phyloP scores from a whole-genome alignment of 2,329 filamentous ascomycete genomes.

The Drechmeria coniospora region DNA sequence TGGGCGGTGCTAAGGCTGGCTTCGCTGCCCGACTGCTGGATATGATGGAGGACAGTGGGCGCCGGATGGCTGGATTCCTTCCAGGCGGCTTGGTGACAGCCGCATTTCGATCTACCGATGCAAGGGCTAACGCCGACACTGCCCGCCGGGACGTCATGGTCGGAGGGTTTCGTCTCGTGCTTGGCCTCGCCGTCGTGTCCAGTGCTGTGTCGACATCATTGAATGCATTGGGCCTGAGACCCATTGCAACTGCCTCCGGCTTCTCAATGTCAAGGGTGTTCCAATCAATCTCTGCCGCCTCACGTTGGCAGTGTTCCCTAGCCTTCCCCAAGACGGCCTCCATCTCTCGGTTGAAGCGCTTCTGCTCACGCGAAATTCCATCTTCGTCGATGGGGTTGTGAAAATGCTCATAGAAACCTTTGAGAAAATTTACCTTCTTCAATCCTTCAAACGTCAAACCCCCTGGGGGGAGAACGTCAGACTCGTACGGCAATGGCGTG shows the following conservation, averaged over 20 bases:
- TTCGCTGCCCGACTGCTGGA: constrained; percentile 18
- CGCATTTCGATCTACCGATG: neutral
- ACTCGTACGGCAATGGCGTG: constrained; percentile 50
- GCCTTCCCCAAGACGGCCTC: constrained; percentile 37
- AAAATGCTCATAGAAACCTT: constrained; percentile 46
- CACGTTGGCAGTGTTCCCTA: constrained; percentile 51
- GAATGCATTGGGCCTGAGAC: no score
- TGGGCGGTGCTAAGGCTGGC: constrained; percentile 27
- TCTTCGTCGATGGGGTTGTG: constrained; percentile 51
- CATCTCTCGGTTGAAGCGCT: constrained; percentile 40
- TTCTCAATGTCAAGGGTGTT: constrained; percentile 40
- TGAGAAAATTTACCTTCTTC: constrained; percentile 42
- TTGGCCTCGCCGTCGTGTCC: constrained; percentile 3
- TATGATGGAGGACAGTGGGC: constrained; percentile 16
- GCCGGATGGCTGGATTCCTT: constrained; percentile 5
- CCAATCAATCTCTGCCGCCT: constrained; percentile 49
- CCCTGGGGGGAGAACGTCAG: constrained; percentile 48
- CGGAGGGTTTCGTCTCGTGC: constrained; percentile 8
- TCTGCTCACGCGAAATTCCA: constrained; percentile 47
- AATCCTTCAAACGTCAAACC: constrained; percentile 41
- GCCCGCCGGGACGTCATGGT: constrained; percentile 32
- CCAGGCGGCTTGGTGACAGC: neutral
- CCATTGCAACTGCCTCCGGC: no score
- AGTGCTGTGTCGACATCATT: neutral
- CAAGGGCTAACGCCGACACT: constrained; percentile 31